Evolutionary conservation across 2,329 filamentous ascomycete genomes (phyloP).

Genomic region (Colletotrichum orchidophilum): DNA sequence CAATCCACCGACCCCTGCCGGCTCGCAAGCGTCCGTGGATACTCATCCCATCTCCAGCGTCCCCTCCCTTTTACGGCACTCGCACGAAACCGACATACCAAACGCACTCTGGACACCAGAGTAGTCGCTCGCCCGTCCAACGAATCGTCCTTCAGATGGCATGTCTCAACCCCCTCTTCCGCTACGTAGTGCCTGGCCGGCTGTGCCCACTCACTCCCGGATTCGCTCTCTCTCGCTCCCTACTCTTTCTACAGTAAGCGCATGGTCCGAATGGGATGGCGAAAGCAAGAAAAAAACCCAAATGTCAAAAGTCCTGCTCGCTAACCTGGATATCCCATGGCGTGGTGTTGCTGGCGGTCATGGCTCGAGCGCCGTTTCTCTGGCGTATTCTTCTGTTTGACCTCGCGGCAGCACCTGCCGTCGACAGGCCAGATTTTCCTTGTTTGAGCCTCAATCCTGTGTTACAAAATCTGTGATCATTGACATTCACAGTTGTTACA

Average conservation of each 20-base stretch:
- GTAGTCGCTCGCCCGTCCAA: slow-evolving; percentile 1
- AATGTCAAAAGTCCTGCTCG: not conserved
- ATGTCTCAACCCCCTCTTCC: slow-evolving; percentile 22
- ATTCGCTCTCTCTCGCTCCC: slow-evolving; percentile 7
- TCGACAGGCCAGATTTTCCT: not conserved
- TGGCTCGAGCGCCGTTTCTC: slow-evolving; percentile 18
- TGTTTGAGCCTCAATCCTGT: not conserved
- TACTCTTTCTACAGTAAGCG: slow-evolving; percentile 6
- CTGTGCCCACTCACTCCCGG: slow-evolving; percentile 1
- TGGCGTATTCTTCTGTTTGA: slow-evolving; percentile 1
- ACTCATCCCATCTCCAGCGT: slow-evolving; percentile 23
- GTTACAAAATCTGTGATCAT: slow-evolving; percentile 1
- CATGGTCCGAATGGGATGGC: not conserved
- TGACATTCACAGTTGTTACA: slow-evolving; percentile 2
- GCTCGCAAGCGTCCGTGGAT: slow-evolving; percentile 9
- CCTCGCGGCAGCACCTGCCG: slow-evolving; percentile 6
- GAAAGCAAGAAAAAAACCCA: slow-evolving; percentile 3
- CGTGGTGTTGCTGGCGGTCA: not conserved
- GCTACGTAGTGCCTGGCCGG: slow-evolving; percentile 4
- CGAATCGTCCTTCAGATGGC: slow-evolving; percentile 33
- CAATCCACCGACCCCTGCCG: slow-evolving; percentile 12
- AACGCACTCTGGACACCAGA: slow-evolving; percentile 19
- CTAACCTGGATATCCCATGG: slow-evolving; percentile 4
- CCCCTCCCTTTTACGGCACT: slow-evolving; percentile 16
- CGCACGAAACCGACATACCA: slow-evolving; percentile 33